phyloP scores from a whole-genome alignment of 768 basidiomycete genomes.

The Dacryopinax primogenitus region DNA sequence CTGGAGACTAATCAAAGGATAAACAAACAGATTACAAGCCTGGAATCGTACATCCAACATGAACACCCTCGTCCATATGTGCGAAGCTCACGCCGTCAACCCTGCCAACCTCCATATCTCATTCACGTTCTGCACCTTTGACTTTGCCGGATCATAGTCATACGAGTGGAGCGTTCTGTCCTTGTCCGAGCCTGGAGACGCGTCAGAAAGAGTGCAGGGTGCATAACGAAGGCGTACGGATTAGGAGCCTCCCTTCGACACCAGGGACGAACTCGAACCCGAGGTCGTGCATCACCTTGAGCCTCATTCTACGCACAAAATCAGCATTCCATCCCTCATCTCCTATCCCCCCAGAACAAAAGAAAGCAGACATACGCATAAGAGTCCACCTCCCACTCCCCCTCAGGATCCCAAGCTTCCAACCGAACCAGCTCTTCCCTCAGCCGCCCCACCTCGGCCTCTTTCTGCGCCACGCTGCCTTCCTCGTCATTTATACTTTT shows the following conservation, averaged over 20 bases:
- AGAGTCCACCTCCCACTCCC: slow-evolving; percentile 14
- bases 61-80: not conserved
- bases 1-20: not conserved
- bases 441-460: slow-evolving; percentile 13
- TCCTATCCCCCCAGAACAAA: not conserved
- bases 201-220: not conserved
- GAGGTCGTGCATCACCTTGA: slow-evolving; percentile 15
- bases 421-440: slow-evolving; percentile 15
- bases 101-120: slow-evolving; percentile 14
- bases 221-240: not conserved
- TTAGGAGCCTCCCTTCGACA: not conserved
- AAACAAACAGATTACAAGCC: not conserved
- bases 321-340: not conserved
- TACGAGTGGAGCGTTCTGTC: slow-evolving; percentile 12
- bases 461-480: slow-evolving; percentile 8
- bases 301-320: slow-evolving; percentile 9
- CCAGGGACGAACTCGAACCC: slow-evolving; percentile 16
- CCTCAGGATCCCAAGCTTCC: slow-evolving; percentile 15
- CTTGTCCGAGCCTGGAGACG: slow-evolving; percentile 11
- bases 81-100: not conserved
- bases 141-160: slow-evolving; percentile 6
- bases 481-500: slow-evolving; percentile 17
- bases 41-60: not conserved
- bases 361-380: slow-evolving; percentile 14
- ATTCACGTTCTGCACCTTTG: slow-evolving; percentile 14